Percentiles rank a stretch among this genome's conserved stretches.
Evolutionary conservation across 495 filamentous ascomycete genomes (phyloP).

Genomic region (Penicillium goetzii): DNA sequence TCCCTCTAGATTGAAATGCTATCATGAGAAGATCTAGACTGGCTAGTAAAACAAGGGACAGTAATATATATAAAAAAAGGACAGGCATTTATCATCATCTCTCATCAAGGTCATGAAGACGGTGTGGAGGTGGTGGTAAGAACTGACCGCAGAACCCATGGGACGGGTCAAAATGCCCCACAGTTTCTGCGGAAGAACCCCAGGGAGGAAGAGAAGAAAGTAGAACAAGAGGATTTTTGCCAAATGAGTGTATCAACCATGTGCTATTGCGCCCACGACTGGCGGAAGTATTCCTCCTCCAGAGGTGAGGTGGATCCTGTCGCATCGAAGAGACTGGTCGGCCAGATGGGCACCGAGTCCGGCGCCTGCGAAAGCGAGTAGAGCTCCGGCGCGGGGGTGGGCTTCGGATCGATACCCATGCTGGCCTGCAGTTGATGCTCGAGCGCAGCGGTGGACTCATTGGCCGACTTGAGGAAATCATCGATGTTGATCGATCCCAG

Average conservation of each 20-base stretch:
- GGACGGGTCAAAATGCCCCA: slow-evolving; percentile 3
- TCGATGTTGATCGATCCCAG: slow-evolving; percentile 64
- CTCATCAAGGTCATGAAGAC: slow-evolving; percentile 59
- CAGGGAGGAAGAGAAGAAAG: slow-evolving; percentile 21
- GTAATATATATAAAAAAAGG: slow-evolving; percentile 26
- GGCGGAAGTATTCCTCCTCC: slow-evolving; percentile 42
- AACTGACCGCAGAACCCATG: slow-evolving; percentile 5
- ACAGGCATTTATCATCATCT: slow-evolving; percentile 57
- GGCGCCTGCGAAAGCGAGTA: slow-evolving; percentile 42
- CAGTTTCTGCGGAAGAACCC: slow-evolving; percentile 10
- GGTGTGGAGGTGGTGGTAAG: slow-evolving; percentile 54
- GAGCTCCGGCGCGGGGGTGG: slow-evolving; percentile 38
- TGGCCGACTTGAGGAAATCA: slow-evolving; percentile 60
- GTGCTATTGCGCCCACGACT: slow-evolving; percentile 44
- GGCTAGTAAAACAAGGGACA: slow-evolving; percentile 44
- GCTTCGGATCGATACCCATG: slow-evolving; percentile 46
- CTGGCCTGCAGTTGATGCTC: slow-evolving; percentile 52
- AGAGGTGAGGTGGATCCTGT: slow-evolving; percentile 32
- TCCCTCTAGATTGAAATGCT: slow-evolving; percentile 43
- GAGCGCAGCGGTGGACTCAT: slow-evolving; percentile 51
- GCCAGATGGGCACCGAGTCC: slow-evolving; percentile 45
- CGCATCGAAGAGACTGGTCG: slow-evolving; percentile 41
- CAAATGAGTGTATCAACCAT: slow-evolving; percentile 8
- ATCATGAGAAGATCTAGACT: slow-evolving; percentile 45
- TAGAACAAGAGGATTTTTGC: slow-evolving; percentile 23